Evolutionary conservation across 345 rosid species (phyloP).

Genomic region (Alliaria petiolata): DNA sequence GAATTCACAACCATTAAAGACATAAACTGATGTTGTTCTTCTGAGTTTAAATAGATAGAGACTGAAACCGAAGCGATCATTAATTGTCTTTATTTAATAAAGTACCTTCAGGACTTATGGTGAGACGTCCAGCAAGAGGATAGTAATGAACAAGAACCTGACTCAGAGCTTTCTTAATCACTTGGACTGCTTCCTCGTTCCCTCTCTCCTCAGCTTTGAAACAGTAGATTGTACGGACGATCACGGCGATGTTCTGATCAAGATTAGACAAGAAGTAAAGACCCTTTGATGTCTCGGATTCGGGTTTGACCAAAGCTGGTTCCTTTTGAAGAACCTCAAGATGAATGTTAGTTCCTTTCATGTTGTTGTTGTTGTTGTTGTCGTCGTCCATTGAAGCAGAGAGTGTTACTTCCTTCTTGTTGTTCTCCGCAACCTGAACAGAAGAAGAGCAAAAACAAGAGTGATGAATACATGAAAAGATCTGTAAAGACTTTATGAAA

Average conservation of each 20-base stretch:
- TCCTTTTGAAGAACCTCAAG: constrained; percentile 56
- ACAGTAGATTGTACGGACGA: constrained; percentile 78
- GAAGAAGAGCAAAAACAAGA: neutral
- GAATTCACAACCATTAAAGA: constrained; percentile 1
- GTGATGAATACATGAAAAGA: neutral
- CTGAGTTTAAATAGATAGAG: neutral
- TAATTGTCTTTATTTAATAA: neutral
- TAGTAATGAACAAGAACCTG: constrained; percentile 79
- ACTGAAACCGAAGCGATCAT: neutral
- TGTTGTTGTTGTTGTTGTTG: constrained; percentile 25
- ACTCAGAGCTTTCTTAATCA: constrained; percentile 61
- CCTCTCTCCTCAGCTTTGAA: constrained; percentile 67
- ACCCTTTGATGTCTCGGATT: constrained; percentile 66
- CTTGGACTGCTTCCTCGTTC: constrained; percentile 51
- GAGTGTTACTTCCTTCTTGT: constrained; percentile 25
- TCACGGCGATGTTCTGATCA: constrained; percentile 83
- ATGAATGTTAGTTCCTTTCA: constrained; percentile 36
- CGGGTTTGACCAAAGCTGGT: constrained; percentile 60
- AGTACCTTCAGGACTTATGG: constrained; percentile 62
- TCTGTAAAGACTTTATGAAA: neutral
- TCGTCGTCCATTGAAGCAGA: constrained; percentile 44
- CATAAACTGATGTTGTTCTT: neutral
- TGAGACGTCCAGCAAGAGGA: constrained; percentile 82
- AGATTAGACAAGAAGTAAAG: constrained; percentile 84
- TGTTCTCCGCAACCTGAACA: constrained; percentile 52